These are phyloP conservation scores for Theobroma cacao DNA, from an alignment of 345 rosid species.

Conservation along the genomic window DNA sequence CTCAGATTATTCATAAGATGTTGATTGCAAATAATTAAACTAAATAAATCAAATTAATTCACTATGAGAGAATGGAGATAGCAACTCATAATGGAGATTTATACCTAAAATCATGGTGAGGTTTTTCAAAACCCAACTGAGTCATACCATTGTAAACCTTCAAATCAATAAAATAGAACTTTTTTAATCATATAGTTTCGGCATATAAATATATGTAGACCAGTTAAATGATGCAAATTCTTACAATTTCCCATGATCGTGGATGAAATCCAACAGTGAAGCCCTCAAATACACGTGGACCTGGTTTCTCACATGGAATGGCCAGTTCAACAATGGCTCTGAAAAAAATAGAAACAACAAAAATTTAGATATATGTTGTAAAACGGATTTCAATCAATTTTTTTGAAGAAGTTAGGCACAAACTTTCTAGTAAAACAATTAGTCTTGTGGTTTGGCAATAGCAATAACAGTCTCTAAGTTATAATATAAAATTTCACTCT, in stretches of 20 bases:
- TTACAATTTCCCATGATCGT: constrained; percentile 90
- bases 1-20: neutral
- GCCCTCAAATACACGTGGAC: constrained; percentile 75
- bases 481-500: constrained; percentile 8
- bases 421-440: neutral
- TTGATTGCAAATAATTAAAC: neutral
- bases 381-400: constrained; percentile 1
- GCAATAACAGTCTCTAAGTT: neutral
- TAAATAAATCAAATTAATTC: constrained; percentile 6
- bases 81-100: neutral
- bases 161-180: constrained; percentile 13
- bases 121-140: constrained; percentile 72
- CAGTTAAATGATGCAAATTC: constrained; percentile 23
- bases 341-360: constrained; percentile 23
- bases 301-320: constrained; percentile 79
- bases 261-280: constrained; percentile 97
- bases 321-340: constrained; percentile 82
- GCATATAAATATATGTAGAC: neutral
- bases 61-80: neutral
- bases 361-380: constrained; percentile 4
- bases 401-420: constrained; percentile 7
- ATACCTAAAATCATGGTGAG: constrained; percentile 64
- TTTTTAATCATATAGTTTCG: neutral
- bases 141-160: constrained; percentile 94
- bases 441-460: neutral